Evolutionary conservation across 164 flowering plant genomes (phyloP).

Genomic region (Sedum album): DNA sequence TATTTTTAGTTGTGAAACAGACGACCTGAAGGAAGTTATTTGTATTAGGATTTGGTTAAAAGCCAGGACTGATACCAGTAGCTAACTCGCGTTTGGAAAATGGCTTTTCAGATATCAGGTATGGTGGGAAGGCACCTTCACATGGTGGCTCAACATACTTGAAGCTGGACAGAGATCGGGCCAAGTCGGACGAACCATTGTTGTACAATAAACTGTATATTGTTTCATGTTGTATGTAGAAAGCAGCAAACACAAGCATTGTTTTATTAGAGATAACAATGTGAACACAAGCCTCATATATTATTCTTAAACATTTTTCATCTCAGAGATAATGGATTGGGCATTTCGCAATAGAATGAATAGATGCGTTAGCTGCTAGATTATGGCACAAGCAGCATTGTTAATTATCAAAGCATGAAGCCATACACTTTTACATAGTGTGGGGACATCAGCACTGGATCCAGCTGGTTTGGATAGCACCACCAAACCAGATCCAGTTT

Average conservation of each 20-base stretch:
- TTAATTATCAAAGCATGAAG: not conserved
- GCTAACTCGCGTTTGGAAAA: not conserved
- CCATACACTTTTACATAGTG: not conserved
- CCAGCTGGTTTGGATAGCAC: not conserved
- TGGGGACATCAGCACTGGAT: not conserved
- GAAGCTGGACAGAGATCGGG: not conserved
- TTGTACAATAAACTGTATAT: not conserved
- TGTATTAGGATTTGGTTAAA: not conserved
- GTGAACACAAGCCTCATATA: too few relatives aligned
- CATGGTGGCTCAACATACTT: not conserved
- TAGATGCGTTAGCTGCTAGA: not conserved
- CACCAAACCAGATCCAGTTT: not conserved
- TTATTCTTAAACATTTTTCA: too few relatives aligned
- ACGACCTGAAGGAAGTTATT: not conserved
- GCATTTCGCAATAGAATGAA: not conserved
- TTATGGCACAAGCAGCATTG: too few relatives aligned
- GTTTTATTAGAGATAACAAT: not conserved
- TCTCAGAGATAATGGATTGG: not conserved
- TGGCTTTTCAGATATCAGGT: not conserved
- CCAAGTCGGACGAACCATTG: not conserved
- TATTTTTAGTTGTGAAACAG: too few relatives aligned
- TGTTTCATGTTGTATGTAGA: not conserved
- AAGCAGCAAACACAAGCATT: slow-evolving; percentile 1
- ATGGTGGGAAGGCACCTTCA: not conserved
- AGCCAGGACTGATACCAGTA: not conserved